Conservation (phyloP, 2,329 filamentous ascomycete species). For the Falciphora oryzae region DNA sequence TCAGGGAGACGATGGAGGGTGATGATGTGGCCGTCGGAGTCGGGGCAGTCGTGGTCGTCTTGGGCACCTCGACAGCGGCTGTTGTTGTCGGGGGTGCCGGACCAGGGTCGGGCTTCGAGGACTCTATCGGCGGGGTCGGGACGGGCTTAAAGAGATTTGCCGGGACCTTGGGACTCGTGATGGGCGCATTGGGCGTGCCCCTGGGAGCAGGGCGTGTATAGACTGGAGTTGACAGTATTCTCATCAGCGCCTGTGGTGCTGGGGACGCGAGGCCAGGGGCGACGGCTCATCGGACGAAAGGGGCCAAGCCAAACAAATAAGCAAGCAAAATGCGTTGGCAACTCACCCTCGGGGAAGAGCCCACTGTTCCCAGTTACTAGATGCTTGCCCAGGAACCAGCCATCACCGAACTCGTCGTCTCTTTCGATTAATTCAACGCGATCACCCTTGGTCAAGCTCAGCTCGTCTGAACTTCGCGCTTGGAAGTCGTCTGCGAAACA, state of each 20-base stretch:
- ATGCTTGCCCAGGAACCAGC: constrained; percentile 77
- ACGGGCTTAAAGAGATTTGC: constrained; percentile 9
- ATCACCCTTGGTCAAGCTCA: constrained; percentile 80
- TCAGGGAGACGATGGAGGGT: constrained; percentile 13
- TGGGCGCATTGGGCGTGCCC: constrained; percentile 1
- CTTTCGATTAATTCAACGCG: constrained; percentile 77
- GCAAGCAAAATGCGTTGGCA: constrained; percentile 4
- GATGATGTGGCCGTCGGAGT: constrained; percentile 23
- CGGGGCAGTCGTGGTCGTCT: constrained; percentile 16
- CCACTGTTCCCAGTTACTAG: constrained; percentile 67
- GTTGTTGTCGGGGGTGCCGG: not conserved
- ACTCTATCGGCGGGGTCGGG: constrained; percentile 10
- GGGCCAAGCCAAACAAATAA: not conserved
- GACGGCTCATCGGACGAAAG: not conserved
- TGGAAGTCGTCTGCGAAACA: constrained; percentile 74
- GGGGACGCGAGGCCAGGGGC: not conserved
- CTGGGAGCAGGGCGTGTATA: constrained; percentile 57
- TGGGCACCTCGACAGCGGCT: not conserved
- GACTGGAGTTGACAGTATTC: constrained; percentile 34
- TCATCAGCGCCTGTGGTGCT: not conserved
- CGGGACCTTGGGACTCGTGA: constrained; percentile 4
- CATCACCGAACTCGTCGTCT: constrained; percentile 84
- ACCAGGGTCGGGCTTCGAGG: constrained; percentile 20
- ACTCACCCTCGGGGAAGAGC: constrained; percentile 75
- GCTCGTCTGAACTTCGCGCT: constrained; percentile 86